A percentile compares a stretch with the other conserved stretches of the same genome.
Conservation (phyloP, 2,329 filamentous ascomycete species). For the Macrophomina phaseolina region DNA sequence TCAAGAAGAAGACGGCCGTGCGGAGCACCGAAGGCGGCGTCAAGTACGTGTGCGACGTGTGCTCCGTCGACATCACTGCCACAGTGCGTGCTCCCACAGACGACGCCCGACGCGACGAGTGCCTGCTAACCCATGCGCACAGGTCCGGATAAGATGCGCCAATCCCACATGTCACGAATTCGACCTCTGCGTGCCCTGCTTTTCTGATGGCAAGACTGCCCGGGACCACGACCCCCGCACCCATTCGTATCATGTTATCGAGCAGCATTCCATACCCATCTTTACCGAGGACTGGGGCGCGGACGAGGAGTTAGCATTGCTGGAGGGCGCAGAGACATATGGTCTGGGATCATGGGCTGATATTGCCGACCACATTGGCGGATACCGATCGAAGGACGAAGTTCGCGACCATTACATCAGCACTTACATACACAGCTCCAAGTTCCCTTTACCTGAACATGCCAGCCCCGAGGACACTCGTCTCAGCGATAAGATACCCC, state of each 20-base stretch:
- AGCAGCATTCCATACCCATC: conserved; percentile 97
- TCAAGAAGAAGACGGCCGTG: conserved; percentile 91
- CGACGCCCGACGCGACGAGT: conserved; percentile 10
- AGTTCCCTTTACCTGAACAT: conserved; percentile 84
- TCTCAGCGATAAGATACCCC: conserved; percentile 78
- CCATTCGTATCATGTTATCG: conserved; percentile 91
- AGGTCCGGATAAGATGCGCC: conserved; percentile 96
- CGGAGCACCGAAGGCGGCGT: conserved; percentile 76
- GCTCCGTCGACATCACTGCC: conserved; percentile 94
- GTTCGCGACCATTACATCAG: conserved; percentile 92
- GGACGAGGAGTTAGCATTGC: conserved; percentile 89
- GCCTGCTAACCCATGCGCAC: conserved; percentile 25
- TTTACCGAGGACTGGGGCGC: conserved; percentile 95
- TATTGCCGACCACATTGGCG: conserved; percentile 96
- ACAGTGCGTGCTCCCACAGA: conserved; percentile 67
- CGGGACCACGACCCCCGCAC: conserved; percentile 85
- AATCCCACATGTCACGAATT: conserved; percentile 86
- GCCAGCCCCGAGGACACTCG: conserved; percentile 82
- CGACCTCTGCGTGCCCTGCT: conserved; percentile 95
- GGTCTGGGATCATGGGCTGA: conserved; percentile 97
- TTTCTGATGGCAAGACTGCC: conserved; percentile 78
- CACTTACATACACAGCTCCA: conserved; percentile 81
- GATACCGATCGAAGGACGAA: conserved; percentile 92
- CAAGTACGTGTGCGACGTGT: conserved; percentile 97
- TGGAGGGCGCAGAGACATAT: conserved; percentile 96